A percentile compares a stretch with the other conserved stretches of the same genome.
These are phyloP conservation scores for Pleodorina starrii DNA, from an alignment of 139 green algal genomes.

Conservation along the genomic window DNA sequence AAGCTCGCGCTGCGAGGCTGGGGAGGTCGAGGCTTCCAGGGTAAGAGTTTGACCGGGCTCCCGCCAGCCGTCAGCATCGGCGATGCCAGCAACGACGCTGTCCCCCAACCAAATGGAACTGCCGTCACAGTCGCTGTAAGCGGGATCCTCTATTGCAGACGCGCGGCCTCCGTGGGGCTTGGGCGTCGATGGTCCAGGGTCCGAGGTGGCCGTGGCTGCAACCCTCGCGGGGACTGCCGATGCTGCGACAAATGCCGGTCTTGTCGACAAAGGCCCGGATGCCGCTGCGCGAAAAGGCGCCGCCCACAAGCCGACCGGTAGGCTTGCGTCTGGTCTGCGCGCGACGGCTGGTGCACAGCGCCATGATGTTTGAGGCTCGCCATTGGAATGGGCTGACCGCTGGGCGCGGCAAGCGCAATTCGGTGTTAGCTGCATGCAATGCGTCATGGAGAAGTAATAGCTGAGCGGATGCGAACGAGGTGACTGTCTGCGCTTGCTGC, in stretches of 20 bases:
- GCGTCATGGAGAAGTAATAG: neutral
- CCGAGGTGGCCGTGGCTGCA: too few species aligned
- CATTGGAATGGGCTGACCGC: neutral
- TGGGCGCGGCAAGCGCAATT: neutral
- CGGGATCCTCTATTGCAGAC: too few species aligned
- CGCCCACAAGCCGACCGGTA: neutral
- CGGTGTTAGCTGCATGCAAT: neutral
- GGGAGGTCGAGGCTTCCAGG: neutral
- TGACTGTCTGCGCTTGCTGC: neutral
- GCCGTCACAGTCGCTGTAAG: neutral
- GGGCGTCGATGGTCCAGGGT: too few species aligned
- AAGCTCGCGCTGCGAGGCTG: neutral
- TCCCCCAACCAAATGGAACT: neutral
- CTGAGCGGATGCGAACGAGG: neutral
- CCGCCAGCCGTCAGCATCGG: neutral
- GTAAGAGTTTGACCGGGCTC: neutral
- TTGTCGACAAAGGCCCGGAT: neutral
- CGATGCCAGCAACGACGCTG: neutral
- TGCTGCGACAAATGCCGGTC: neutral
- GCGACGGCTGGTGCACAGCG: neutral
- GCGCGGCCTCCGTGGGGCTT: too few species aligned
- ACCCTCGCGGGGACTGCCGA: neutral
- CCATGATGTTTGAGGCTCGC: neutral
- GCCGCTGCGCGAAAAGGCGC: neutral
- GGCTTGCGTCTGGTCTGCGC: neutral